phyloP scores from a whole-genome alignment of 208 protist species.

The Trypanosoma lewisi region DNA sequence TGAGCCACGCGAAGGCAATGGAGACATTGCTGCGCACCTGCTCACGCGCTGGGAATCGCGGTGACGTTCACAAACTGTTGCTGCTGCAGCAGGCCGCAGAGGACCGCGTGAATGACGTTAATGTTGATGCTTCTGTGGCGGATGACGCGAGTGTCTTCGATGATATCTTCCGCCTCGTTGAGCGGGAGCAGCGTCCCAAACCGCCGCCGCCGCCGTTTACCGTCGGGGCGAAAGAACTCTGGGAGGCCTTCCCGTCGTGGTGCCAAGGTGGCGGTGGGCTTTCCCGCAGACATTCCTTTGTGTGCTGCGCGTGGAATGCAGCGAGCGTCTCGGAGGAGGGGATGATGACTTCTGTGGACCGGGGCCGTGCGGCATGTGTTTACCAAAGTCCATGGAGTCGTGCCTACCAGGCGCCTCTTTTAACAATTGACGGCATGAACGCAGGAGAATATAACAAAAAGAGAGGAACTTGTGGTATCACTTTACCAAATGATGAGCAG shows the following conservation, averaged over 20 bases:
- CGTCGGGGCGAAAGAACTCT: slow-evolving; percentile 9
- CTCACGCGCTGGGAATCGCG: neutral
- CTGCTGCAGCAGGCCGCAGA: neutral
- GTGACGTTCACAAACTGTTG: neutral
- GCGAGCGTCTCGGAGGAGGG: too few relatives aligned
- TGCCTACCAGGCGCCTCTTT: slow-evolving; percentile 9
- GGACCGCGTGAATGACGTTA: neutral
- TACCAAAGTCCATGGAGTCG: slow-evolving; percentile 14
- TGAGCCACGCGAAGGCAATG: neutral
- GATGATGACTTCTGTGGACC: neutral
- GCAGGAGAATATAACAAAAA: neutral
- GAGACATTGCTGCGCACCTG: slow-evolving; percentile 2
- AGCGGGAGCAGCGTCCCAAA: too few relatives aligned
- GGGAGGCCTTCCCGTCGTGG: slow-evolving; percentile 6
- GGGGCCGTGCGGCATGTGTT: neutral
- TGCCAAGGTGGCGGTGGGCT: neutral
- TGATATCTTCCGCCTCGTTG: slow-evolving; percentile 8
- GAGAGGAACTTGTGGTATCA: neutral
- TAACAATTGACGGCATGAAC: neutral
- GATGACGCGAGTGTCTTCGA: neutral
- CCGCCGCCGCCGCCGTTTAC: slow-evolving; percentile 13
- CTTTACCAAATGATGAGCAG: slow-evolving; percentile 1
- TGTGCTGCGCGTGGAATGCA: slow-evolving; percentile 19
- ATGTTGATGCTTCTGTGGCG: neutral
- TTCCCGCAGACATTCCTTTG: slow-evolving; percentile 6